phyloP scores from a whole-genome alignment of 2,329 filamentous ascomycete species.

The Xylogone sp. region DNA sequence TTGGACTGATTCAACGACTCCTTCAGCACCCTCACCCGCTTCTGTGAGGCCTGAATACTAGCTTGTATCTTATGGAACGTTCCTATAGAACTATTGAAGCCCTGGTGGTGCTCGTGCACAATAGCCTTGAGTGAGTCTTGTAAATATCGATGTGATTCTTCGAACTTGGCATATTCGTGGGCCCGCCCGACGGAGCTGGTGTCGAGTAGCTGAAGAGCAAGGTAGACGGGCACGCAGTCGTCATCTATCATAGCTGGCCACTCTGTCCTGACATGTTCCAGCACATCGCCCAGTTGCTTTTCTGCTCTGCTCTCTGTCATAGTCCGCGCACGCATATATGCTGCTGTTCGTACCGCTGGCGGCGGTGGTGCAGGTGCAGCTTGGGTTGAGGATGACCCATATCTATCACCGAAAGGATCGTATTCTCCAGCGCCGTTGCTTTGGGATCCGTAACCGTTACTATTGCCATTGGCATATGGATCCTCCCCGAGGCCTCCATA shows the following conservation, averaged over 20 bases:
- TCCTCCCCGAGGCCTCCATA: constrained; percentile 26
- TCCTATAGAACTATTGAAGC: constrained; percentile 98
- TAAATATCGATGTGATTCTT: constrained; percentile 79
- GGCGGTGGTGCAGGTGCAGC: constrained; percentile 17
- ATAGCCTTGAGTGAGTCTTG: constrained; percentile 90
- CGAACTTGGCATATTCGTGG: constrained; percentile 81
- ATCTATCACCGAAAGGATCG: constrained; percentile 26
- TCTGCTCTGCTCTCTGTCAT: constrained; percentile 25
- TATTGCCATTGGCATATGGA: constrained; percentile 22
- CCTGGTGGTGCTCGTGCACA: constrained; percentile 97
- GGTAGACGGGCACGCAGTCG: constrained; percentile 87
- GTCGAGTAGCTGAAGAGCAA: constrained; percentile 93
- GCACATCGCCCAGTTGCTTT: constrained; percentile 41
- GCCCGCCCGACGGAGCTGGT: constrained; percentile 89
- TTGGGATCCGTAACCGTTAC: constrained; percentile 17
- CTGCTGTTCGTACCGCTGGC: constrained; percentile 11
- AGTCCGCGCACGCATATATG: constrained; percentile 13
- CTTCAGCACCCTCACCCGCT: constrained; percentile 76
- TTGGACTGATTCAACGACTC: constrained; percentile 80
- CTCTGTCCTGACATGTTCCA: constrained; percentile 80
- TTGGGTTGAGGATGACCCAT: constrained; percentile 18
- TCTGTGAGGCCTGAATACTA: constrained; percentile 86
- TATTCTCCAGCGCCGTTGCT: constrained; percentile 23
- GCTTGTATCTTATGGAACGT: constrained; percentile 98
- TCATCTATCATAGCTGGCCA: constrained; percentile 91